phyloP scores from a whole-genome alignment of 306 rosid species.

The Hippophae rhamnoides region DNA sequence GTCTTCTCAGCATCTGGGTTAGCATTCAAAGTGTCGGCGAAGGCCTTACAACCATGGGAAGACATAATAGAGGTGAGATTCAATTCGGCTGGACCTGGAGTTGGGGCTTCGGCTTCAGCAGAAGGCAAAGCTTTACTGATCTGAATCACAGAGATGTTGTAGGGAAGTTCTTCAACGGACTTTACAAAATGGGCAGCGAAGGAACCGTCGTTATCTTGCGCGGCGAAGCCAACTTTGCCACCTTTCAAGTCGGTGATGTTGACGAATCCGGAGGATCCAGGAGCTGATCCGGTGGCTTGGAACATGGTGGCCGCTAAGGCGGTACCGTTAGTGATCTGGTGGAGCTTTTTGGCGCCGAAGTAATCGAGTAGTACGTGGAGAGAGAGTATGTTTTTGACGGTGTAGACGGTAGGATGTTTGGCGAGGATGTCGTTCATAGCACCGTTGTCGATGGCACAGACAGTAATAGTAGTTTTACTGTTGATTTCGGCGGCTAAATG shows the following conservation, averaged over 20 bases:
- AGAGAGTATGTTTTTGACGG: slow-evolving; percentile 77
- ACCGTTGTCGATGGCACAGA: slow-evolving; percentile 76
- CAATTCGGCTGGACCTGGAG: slow-evolving; percentile 47
- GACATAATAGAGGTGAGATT: slow-evolving; percentile 60
- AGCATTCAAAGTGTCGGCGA: slow-evolving; percentile 45
- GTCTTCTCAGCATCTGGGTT: slow-evolving; percentile 28
- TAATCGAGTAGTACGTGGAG: slow-evolving; percentile 86
- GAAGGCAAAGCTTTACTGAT: slow-evolving; percentile 60
- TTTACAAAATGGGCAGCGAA: slow-evolving; percentile 54
- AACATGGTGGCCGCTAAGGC: slow-evolving; percentile 79
- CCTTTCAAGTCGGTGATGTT: slow-evolving; percentile 79
- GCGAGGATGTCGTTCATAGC: slow-evolving; percentile 60
- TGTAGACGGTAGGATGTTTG: slow-evolving; percentile 42
- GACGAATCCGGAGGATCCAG: slow-evolving; percentile 67
- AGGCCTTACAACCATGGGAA: slow-evolving; percentile 60
- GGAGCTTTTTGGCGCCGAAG: slow-evolving; percentile 88
- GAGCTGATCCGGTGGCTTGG: slow-evolving; percentile 79
- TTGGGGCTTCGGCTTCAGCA: slow-evolving; percentile 56
- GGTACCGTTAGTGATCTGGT: slow-evolving; percentile 93
- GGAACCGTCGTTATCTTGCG: slow-evolving; percentile 42
- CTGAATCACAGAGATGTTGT: slow-evolving; percentile 74
- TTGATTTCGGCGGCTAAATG: slow-evolving; percentile 75
- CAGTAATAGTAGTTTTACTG: slow-evolving; percentile 55
- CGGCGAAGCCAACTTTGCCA: slow-evolving; percentile 72
- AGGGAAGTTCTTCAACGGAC: slow-evolving; percentile 58